phyloP scores from a whole-genome alignment of 495 filamentous ascomycete species.

The Annulohypoxylon nitens region DNA sequence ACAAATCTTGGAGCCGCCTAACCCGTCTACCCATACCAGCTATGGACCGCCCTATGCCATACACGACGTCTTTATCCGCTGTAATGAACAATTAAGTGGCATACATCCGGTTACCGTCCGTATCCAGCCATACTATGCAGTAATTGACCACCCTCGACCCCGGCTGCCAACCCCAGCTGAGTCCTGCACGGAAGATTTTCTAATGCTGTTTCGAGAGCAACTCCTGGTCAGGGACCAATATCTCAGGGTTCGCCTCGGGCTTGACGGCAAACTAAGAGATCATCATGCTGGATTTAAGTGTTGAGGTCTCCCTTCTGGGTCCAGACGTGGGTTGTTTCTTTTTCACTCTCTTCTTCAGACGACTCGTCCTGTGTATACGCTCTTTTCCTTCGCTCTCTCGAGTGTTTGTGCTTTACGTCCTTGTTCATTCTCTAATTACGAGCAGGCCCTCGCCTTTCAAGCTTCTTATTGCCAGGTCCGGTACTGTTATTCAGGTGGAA shows the following conservation, averaged over 20 bases:
- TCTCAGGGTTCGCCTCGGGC: constrained; percentile 38
- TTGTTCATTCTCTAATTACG: constrained; percentile 60
- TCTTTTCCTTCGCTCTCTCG: constrained; percentile 53
- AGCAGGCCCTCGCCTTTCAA: constrained; percentile 68
- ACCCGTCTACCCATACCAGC: constrained; percentile 25
- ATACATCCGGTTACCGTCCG: constrained; percentile 39
- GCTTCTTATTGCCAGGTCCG: constrained; percentile 48
- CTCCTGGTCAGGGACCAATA: constrained; percentile 54
- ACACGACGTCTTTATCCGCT: constrained; percentile 26
- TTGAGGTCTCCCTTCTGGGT: constrained; percentile 48
- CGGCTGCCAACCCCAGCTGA: constrained; percentile 36
- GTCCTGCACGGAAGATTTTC: constrained; percentile 52
- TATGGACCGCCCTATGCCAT: constrained; percentile 31
- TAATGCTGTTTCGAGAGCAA: constrained; percentile 63
- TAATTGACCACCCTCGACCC: constrained; percentile 32
- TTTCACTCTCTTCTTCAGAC: constrained; percentile 55
- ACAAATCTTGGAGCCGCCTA: constrained; percentile 39
- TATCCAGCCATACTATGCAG: constrained; percentile 22
- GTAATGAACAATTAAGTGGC: constrained; percentile 40
- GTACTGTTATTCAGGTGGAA: constrained; percentile 50
- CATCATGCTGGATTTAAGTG: constrained; percentile 68
- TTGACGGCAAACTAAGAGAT: constrained; percentile 50
- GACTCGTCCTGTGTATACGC: constrained; percentile 50
- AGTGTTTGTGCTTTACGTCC: constrained; percentile 35
- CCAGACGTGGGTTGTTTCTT: constrained; percentile 54